These are phyloP conservation scores for Termitomyces sp. DNA, from an alignment of 768 basidiomycete species.

Conservation along the genomic window DNA sequence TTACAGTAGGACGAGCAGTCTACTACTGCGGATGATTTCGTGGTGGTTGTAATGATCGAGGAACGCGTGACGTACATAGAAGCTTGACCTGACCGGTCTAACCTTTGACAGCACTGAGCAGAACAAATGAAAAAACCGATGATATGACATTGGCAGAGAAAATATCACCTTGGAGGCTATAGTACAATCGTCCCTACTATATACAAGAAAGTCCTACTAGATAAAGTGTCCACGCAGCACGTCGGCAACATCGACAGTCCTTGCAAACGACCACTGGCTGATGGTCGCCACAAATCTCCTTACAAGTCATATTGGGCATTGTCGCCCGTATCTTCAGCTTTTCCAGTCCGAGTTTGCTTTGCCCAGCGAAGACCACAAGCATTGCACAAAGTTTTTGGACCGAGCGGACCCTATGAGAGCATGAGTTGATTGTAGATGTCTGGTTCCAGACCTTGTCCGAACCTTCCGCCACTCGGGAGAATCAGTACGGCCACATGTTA, in stretches of 20 bases:
- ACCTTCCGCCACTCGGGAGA: constrained; percentile 98
- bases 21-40: constrained; percentile 53
- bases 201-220: constrained; percentile 1
- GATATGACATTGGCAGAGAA: not conserved
- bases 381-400: constrained; percentile 98
- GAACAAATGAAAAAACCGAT: not conserved
- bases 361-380: constrained; percentile 95
- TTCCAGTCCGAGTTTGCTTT: constrained; percentile 49
- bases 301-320: constrained; percentile 7
- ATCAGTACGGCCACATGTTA: constrained; percentile 91
- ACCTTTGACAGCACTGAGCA: no score
- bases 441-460: constrained; percentile 9
- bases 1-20: constrained; percentile 82
- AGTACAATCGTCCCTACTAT: not conserved
- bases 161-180: not conserved
- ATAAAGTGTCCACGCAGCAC: not conserved
- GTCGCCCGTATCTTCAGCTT: constrained; percentile 33
- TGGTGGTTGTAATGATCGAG: constrained; percentile 1
- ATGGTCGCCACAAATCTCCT: not conserved
- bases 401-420: constrained; percentile 71
- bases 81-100: no score
- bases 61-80: not conserved
- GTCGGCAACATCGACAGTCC: not conserved
- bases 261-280: not conserved
- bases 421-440: constrained; percentile 5